These are phyloP conservation scores for Diphasiastrum complanatum DNA, from an alignment of 83 land plant species.

Conservation along the genomic window DNA sequence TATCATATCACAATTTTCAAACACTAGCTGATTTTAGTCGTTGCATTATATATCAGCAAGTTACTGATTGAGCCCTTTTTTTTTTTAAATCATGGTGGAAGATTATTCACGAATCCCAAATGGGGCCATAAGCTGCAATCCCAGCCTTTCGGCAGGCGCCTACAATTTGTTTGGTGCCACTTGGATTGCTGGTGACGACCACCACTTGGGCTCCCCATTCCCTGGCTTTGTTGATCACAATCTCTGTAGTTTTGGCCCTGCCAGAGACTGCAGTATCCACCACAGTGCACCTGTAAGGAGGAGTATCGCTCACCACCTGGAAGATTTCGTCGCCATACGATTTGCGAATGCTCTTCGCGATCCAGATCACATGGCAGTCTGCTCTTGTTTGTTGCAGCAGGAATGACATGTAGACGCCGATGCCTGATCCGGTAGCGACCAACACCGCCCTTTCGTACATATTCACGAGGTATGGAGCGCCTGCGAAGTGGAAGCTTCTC, in stretches of 20 bases:
- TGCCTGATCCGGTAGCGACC: conserved; percentile 58
- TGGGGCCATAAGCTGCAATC: conserved; percentile 55
- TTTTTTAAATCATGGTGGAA: too few species aligned
- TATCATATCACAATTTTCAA: too few species aligned
- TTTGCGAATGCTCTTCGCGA: conserved; percentile 45
- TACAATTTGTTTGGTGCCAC: conserved; percentile 48
- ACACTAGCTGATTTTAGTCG: too few species aligned
- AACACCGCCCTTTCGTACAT: conserved; percentile 41
- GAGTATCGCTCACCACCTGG: conserved; percentile 30
- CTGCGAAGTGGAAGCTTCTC: conserved; percentile 41
- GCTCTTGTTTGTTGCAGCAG: conserved; percentile 47
- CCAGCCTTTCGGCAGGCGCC: conserved; percentile 41
- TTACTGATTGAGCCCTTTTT: too few species aligned
- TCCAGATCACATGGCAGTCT: conserved; percentile 47
- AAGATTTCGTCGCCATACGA: conserved; percentile 48
- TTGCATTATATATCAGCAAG: too few species aligned
- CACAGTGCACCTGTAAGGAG: conserved; percentile 34
- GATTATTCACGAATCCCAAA: conserved; percentile 75
- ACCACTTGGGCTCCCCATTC: conserved; percentile 47
- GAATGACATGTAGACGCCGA: conserved; percentile 53
- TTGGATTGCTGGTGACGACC: conserved; percentile 53
- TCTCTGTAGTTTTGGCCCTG: conserved; percentile 43
- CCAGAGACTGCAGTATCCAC: conserved; percentile 50
- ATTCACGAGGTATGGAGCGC: conserved; percentile 49
- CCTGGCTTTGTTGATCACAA: conserved; percentile 38